Evolutionary conservation across 75 land plant genomes (phyloP).

Genomic region (Pinus taeda): DNA sequence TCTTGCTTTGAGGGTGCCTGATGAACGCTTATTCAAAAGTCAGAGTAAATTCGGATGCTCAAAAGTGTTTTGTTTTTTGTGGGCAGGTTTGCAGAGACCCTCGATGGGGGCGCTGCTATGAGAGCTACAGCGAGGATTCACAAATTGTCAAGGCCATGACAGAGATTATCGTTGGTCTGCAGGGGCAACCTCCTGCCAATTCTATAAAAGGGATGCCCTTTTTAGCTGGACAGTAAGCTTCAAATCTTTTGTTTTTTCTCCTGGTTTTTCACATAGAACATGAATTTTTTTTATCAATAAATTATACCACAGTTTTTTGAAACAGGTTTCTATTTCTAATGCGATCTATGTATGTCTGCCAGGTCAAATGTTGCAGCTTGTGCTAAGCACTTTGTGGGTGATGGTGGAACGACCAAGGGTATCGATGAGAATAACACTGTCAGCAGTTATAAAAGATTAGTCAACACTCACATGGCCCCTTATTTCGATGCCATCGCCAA

Average conservation of each 20-base stretch:
- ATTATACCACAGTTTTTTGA: background rate
- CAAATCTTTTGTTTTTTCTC: background rate
- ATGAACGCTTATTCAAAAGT: too few species aligned
- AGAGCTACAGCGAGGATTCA: constrained; percentile 71
- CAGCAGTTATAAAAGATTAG: constrained; percentile 22
- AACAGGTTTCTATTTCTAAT: too few species aligned
- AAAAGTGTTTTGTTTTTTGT: background rate
- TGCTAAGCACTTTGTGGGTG: constrained; percentile 71
- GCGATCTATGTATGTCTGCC: background rate
- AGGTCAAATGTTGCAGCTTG: constrained; percentile 65
- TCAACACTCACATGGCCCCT: constrained; percentile 47
- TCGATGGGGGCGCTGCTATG: constrained; percentile 72
- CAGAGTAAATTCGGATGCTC: too few species aligned
- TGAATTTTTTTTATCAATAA: background rate
- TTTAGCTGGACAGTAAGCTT: constrained; percentile 20
- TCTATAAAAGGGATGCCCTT: constrained; percentile 25
- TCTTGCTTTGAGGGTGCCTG: background rate
- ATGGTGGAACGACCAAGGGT: constrained; percentile 56
- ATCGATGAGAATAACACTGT: constrained; percentile 57
- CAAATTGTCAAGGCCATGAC: constrained; percentile 46
- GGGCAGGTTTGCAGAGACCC: constrained; percentile 71
- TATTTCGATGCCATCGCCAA: constrained; percentile 39
- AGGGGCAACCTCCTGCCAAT: constrained; percentile 36
- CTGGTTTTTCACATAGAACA: background rate
- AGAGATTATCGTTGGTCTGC: constrained; percentile 50